A percentile compares a stretch with the other conserved stretches of the same genome.
Evolutionary conservation across 2,329 filamentous ascomycete genomes (phyloP).

Genomic region (Blastomyces gilchristii): DNA sequence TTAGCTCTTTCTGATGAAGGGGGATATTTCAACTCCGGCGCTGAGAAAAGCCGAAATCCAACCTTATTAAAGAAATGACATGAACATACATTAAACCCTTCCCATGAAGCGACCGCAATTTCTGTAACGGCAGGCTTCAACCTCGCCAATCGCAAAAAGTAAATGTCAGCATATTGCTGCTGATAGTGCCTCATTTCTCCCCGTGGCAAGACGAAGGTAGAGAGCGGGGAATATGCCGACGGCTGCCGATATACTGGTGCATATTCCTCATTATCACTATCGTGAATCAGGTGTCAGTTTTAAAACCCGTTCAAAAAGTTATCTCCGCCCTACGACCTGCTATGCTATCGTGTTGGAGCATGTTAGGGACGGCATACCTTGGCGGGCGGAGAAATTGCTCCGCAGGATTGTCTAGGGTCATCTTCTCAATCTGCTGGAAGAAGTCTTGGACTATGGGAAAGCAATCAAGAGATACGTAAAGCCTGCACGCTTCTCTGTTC

Average conservation of each 20-base stretch:
- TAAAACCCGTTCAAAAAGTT: conserved; percentile 5
- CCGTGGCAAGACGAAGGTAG: conserved; percentile 62
- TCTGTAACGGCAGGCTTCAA: conserved; percentile 75
- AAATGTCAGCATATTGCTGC: conserved; percentile 96
- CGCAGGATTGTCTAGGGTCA: conserved; percentile 10
- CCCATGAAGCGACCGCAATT: conserved; percentile 66
- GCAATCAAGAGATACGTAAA: neutral
- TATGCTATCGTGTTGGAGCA: neutral
- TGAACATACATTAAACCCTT: conserved; percentile 50
- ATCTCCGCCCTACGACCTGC: neutral
- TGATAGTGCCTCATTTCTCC: conserved; percentile 60
- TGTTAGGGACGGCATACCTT: conserved; percentile 17
- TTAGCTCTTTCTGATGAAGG: neutral
- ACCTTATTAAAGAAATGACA: neutral
- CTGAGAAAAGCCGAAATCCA: no score
- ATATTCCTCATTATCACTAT: conserved; percentile 27
- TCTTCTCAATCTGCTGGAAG: neutral
- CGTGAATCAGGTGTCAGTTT: conserved; percentile 13
- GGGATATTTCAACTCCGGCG: neutral
- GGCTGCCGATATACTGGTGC: conserved; percentile 43
- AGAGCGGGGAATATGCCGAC: conserved; percentile 61
- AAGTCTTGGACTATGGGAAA: no score
- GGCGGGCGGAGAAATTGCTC: conserved; percentile 23
- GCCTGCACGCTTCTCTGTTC: no score
- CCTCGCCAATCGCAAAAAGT: conserved; percentile 80